Base-by-base conservation (phyloP, 495 filamentous ascomycete species). In the Copromyces sp. region DNA sequence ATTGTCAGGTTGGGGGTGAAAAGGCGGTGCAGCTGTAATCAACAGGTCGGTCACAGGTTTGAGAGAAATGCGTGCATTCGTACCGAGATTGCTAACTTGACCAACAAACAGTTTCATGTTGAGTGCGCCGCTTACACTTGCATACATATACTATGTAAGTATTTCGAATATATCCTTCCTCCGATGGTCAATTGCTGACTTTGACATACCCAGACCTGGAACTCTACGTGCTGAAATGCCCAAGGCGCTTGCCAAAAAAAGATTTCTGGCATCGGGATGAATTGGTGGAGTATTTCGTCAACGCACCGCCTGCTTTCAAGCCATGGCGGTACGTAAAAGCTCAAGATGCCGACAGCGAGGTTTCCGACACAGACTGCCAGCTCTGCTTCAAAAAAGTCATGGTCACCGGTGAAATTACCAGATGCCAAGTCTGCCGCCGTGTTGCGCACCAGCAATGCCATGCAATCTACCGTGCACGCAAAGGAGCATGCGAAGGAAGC, bases 251-350 rank as follows among this genome's bases (percentile, higher is more conserved):
- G 44, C 44, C 20, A 2, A 8, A 1, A 9, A 8, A n/a, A 47
- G 0, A 0, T 1, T 24, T 3, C 8, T 3, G 3, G 9, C 0
- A 4, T 6, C 8, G 0, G 20, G 0, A 1, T 20, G 8, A 47
- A 3, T 9, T 3, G 7, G 0, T 3, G n/a, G 44, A 11, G 9
- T 47, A 47, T 53, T 53, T 53, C 0, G n/a, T n/a, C 9, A 53
- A 53, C 9, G 45, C 20, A 2, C 45, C 45, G 45, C 45, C n/a
- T 12, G 20, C 45, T 3, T 53, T 53, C 45, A 20, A 4, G 7
- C 45, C 45, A 4, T 9, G 4, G 45, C 0, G 8, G 0, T 1
- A 24, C 8, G 9, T 3, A 4, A 9, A 2, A 53, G 45, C 1
- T 20, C 45, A 53, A 24, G 17, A 24, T 9, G 1, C 24, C n/a